These are phyloP conservation scores for Candida maesae DNA, from an alignment of 805 yeast species.

Conservation along the genomic window DNA sequence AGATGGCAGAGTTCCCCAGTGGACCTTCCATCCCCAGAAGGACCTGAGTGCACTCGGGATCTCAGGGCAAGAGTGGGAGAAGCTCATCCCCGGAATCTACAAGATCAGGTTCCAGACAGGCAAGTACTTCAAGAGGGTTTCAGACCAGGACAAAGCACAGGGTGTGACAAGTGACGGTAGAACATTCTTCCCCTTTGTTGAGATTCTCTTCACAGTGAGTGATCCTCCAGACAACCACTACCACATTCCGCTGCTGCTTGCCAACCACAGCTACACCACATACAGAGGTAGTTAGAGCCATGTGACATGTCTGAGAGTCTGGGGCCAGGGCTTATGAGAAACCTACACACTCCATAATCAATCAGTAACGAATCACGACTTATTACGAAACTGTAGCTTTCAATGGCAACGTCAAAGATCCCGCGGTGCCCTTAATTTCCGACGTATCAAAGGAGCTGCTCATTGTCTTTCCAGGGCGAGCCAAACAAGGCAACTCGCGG, in stretches of 20 bases:
- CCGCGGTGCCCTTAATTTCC: no score
- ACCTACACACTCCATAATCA: no score
- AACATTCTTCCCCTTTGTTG: conserved; percentile 86
- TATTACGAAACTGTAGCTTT: no score
- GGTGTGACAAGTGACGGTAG: conserved; percentile 30
- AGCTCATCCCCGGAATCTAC: conserved; percentile 59
- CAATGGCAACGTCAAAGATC: no score
- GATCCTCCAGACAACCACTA: conserved; percentile 75
- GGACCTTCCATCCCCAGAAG: conserved; percentile 48
- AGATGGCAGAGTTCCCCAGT: conserved; percentile 76
- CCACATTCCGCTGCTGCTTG: conserved; percentile 81
- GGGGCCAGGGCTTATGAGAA: not conserved
- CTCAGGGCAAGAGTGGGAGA: conserved; percentile 37
- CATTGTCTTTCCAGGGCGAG: not conserved
- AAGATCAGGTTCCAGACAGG: conserved; percentile 76
- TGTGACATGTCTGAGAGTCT: not conserved
- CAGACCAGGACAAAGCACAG: conserved; percentile 19
- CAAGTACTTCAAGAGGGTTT: conserved; percentile 45
- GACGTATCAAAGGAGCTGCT: not conserved
- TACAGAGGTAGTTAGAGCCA: conserved; percentile 62
- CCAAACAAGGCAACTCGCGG: not conserved
- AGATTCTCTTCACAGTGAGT: conserved; percentile 65
- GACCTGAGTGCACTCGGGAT: conserved; percentile 32
- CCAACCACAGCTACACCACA: conserved; percentile 86
- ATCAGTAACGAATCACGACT: no score